Evolutionary conservation across 73 alveolate species (phyloP).

Genomic region (Uronychia setigera): DNA sequence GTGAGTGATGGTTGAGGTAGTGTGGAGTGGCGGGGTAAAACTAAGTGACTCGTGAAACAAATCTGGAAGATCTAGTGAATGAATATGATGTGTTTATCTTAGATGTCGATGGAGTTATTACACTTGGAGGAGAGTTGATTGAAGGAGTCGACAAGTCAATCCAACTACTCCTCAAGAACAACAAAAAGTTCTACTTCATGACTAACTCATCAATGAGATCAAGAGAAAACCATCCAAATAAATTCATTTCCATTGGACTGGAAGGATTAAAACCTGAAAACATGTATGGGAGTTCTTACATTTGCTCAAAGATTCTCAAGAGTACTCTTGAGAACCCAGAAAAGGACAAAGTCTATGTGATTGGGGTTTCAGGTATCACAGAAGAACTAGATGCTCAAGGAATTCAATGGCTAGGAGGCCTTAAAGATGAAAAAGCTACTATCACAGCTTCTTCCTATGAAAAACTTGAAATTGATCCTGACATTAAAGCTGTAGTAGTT

Average conservation of each 20-base stretch:
- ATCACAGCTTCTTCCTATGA: conserved; percentile 55
- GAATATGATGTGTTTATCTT: conserved; percentile 26
- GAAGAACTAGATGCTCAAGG: conserved; percentile 39
- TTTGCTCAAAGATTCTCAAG: too few species aligned
- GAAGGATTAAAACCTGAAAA: background rate
- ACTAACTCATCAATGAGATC: conserved; percentile 35
- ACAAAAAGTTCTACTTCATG: conserved; percentile 31
- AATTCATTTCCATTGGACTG: conserved; percentile 5
- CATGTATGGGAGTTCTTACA: too few species aligned
- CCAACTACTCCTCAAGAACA: conserved; percentile 2
- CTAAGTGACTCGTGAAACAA: too few species aligned
- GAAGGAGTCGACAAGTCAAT: conserved; percentile 26
- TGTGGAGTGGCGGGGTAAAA: too few species aligned
- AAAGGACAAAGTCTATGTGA: conserved; percentile 15
- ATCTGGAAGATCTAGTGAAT: background rate
- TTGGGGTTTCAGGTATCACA: conserved; percentile 56
- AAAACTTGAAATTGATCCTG: conserved; percentile 50
- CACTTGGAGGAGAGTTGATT: conserved; percentile 17
- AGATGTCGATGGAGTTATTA: conserved; percentile 65
- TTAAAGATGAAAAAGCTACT: background rate
- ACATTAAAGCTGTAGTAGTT: conserved; percentile 73
- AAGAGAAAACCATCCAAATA: background rate
- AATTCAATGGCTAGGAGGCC: conserved; percentile 23
- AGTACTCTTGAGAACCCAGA: conserved; percentile 22
- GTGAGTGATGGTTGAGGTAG: too few species aligned